Evolutionary conservation across 1,284 basidiomycete genomes (phyloP).

Genomic region (Chalciporus piperatoides): DNA sequence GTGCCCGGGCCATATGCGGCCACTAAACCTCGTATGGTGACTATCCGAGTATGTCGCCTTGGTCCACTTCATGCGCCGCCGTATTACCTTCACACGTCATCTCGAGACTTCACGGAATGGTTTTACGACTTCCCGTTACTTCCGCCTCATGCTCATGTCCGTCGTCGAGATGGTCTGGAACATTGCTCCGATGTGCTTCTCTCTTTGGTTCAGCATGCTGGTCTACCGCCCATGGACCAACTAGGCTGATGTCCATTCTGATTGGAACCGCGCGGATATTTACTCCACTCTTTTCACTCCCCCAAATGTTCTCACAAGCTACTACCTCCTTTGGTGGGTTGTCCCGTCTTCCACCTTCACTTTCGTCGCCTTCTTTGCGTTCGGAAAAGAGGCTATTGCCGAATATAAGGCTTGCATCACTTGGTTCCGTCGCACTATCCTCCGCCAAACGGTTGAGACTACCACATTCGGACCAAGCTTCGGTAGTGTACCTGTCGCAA

Average conservation of each 20-base stretch:
- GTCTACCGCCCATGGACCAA: conserved; percentile 4
- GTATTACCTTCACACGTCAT: conserved; percentile 4
- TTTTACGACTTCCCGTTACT: conserved; percentile 6
- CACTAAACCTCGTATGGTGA: too few species aligned
- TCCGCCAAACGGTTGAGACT: neutral
- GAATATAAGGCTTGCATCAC: conserved; percentile 3
- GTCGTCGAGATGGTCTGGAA: conserved; percentile 7
- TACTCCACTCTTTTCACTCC: conserved; percentile 2
- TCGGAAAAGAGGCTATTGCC: conserved; percentile 4
- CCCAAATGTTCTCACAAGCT: neutral
- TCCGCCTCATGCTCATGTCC: conserved; percentile 8
- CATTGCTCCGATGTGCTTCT: neutral
- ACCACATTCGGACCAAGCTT: neutral
- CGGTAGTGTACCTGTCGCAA: neutral
- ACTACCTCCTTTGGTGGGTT: conserved; percentile 3
- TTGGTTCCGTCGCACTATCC: conserved; percentile 6
- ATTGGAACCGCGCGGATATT: conserved; percentile 1
- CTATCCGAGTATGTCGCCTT: too few species aligned
- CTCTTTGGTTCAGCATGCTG: conserved; percentile 1
- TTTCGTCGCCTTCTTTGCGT: conserved; percentile 7
- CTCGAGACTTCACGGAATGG: conserved; percentile 2
- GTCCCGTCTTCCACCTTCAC: conserved; percentile 1
- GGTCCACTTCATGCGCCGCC: conserved; percentile 3
- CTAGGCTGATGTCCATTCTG: conserved; percentile 6
- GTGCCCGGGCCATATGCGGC: too few species aligned